Base-by-base conservation (phyloP, 75 land plant species). In the Cryptomeria japonica region DNA sequence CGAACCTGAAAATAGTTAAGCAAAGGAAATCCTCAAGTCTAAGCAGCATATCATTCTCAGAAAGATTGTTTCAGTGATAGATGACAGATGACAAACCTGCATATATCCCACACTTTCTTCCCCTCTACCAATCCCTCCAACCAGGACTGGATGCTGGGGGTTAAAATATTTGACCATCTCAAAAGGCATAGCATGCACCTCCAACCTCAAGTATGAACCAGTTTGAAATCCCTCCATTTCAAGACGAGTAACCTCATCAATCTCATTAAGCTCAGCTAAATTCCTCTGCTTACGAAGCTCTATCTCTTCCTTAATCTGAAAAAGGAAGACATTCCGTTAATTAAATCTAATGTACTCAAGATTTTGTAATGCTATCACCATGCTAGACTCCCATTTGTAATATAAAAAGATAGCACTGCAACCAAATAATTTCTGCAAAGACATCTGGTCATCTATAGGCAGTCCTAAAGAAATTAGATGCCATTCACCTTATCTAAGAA, bases 121-220 rank as follows among this genome's bases (percentile, higher is more conserved):
- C 38, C 95, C 96, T 80, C 90, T 91, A 84, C 95, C 94, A 84
- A 98, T 73, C 75, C 99, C 99, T 55, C 99, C 99, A 89, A 98
- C 98, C 78, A 98, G 90, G 82, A 97, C 85, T 25, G 99, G 99
- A 87, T 96, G 95, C 86, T 88, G 88, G 8, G 99, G 99, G 88
- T 98, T 96, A 91, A 98, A 98, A 91, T 95, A 87, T 80, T 98
- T 96, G 61, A 97, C 99, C 99, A 98, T 95, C 89, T 98, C 99
- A 90, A 83, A 96, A 3, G 99, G 99, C 87, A 98, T 93, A 90
- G 88, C 93, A 92, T 93, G 97, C 42, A 97, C 70, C 88, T 96
- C 99, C 87, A 98, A 84, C 70, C 99, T 92, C 87, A 98, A 61
- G 84, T 98, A 98, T 28, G 92, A 92, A 18, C 99, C 99, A 10